Conservation (phyloP, 805 yeast species). For the Danielia reshetovae region DNA sequence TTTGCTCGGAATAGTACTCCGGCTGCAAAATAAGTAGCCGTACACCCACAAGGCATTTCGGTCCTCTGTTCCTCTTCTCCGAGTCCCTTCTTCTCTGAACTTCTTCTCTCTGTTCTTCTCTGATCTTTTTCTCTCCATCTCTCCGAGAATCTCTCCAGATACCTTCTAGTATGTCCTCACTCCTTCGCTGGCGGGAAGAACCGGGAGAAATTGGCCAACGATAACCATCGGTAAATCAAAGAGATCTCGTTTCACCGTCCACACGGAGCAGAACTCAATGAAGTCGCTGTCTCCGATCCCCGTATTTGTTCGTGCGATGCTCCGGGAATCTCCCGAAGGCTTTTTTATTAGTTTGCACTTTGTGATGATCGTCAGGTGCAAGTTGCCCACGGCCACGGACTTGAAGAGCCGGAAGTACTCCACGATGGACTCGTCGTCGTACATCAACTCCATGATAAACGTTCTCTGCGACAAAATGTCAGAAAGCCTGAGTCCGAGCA, state of each 20-base stretch:
- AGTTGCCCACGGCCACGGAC: slow-evolving; percentile 65
- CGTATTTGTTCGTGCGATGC: slow-evolving; percentile 18
- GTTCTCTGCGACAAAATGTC: slow-evolving; percentile 55
- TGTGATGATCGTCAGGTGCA: slow-evolving; percentile 50
- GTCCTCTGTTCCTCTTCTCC: no score
- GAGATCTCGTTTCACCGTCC: slow-evolving; percentile 82
- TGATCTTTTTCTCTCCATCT: no score
- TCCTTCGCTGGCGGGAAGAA: slow-evolving; percentile 39
- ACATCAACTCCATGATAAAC: slow-evolving; percentile 75
- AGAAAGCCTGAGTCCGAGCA: slow-evolving; percentile 60
- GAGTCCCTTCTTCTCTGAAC: no score
- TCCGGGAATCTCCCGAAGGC: slow-evolving; percentile 9
- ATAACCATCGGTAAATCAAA: slow-evolving; percentile 83
- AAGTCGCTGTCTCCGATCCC: slow-evolving; percentile 17
- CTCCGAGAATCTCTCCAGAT: background rate
- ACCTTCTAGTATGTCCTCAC: slow-evolving; percentile 28
- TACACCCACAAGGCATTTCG: no score
- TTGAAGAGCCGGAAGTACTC: slow-evolving; percentile 71
- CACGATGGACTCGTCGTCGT: slow-evolving; percentile 68
- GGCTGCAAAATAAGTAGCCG: no score
- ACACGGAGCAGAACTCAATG: slow-evolving; percentile 69
- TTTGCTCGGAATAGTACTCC: no score
- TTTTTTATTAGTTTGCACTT: slow-evolving; percentile 44
- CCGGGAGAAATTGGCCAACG: slow-evolving; percentile 76
- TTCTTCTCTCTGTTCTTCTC: no score